Evolutionary conservation across 2,329 filamentous ascomycete genomes (phyloP).

Genomic region (Calonectria henricotiae): DNA sequence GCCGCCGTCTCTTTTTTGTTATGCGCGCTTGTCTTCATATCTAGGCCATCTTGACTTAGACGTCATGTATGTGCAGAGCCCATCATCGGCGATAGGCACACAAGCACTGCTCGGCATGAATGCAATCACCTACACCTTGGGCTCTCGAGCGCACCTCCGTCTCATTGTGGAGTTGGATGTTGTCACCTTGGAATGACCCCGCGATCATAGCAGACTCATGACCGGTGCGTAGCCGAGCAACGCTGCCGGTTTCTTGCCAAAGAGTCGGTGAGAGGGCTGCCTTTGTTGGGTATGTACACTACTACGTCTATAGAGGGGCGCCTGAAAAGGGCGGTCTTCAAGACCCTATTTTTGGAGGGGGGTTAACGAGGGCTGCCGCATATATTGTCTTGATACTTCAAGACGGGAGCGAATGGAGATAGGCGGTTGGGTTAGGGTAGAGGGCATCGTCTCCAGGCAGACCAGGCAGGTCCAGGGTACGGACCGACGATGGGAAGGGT

Average conservation of each 20-base stretch:
- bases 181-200: slow-evolving; percentile 40
- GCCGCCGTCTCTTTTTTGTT: slow-evolving; percentile 42
- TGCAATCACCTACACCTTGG: slow-evolving; percentile 13
- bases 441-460: slow-evolving; percentile 37
- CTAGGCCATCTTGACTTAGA: slow-evolving; percentile 49
- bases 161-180: slow-evolving; percentile 19
- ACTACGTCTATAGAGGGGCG: slow-evolving; percentile 44
- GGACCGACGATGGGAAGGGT: slow-evolving; percentile 36
- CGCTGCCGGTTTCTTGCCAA: slow-evolving; percentile 40
- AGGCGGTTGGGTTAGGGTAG: slow-evolving; percentile 46
- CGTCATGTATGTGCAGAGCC: slow-evolving; percentile 37
- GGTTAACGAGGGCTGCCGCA: slow-evolving; percentile 38
- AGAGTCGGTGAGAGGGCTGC: slow-evolving; percentile 49
- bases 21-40: slow-evolving; percentile 40
- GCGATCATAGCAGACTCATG: slow-evolving; percentile 42
- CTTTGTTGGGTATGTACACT: slow-evolving; percentile 40
- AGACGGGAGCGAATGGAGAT: slow-evolving; percentile 46
- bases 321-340: slow-evolving; percentile 42
- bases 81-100: slow-evolving; percentile 19
- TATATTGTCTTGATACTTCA: slow-evolving; percentile 45
- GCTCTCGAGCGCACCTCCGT: slow-evolving; percentile 1
- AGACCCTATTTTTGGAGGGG: slow-evolving; percentile 49
- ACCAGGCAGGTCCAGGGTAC: slow-evolving; percentile 33
- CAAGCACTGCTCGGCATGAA: background rate
- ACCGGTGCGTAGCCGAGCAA: slow-evolving; percentile 48